Base-by-base conservation (phyloP, 306 rosid species). In the Vicia sativa region DNA sequence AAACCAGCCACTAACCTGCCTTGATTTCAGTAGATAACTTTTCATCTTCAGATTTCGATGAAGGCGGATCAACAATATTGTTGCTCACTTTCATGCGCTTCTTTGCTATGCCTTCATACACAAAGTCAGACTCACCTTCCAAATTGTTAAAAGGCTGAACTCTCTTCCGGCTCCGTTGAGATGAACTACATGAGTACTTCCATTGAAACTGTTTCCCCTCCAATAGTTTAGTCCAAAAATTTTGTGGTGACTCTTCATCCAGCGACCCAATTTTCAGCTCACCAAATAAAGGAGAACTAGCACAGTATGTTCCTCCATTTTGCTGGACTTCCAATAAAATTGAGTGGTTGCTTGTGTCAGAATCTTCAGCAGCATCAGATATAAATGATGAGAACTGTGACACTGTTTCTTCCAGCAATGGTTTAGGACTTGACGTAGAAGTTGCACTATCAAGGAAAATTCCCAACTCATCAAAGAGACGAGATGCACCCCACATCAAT, bases 401-500 rank as follows among this genome's bases (percentile, higher is more conserved):
- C 43, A 86, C 55, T 9, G 84, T 77, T 38, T 87, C 81, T 62
- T 78, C 49, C 49, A 86, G 46, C 66, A 74, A 75, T 75, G 72
- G 54, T 65, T 65, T 70, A 25, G 35, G 55, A 59, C 54, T 55
- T 52, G 77, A 57, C n/a, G 41, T 28, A 44, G 67, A 74, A 44
- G 61, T 71, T 49, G 80, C 70, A 69, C 66, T 60, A 59, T 48
- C 61, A 68, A 83, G 96, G 57, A 87, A 88, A 78, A 75, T 71
- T 18, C 79, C 80, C 83, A 93, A 73, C 45, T 74, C 79, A 38
- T 80, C 78, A 65, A 93, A 88, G 66, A 88, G 87, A 76, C 63
- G 68, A 70, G 87, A 73, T 6, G 87, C 87, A n/a, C 97, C 96
- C 92, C 93, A 86, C 87, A 87, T 85, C 69, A 93, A 84, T 65